Evolutionary conservation across 2,329 filamentous ascomycete species (phyloP), one percentile per base, ranked within the genome.

Genomic region (Metarhizium sp.): DNA sequence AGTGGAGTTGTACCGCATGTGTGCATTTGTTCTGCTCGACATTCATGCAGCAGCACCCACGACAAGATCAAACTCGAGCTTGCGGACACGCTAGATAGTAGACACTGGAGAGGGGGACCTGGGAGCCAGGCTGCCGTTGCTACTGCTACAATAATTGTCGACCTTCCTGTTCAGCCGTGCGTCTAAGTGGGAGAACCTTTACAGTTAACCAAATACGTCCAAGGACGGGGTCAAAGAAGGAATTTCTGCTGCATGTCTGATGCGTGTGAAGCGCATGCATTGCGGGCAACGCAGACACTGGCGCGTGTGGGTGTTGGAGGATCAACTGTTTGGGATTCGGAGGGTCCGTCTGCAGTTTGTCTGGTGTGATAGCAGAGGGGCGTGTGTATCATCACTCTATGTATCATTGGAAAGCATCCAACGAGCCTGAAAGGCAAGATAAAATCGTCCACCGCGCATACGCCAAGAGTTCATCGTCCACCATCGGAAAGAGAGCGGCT

Each of bases 181-280:
- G n/a, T 51, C 43, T 36, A 51, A 18, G 42, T 47, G 25, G 50
- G 43, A 49, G 43, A 52, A 40, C n/a, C 40, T 36, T 42, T 38
- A 10, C 30, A 16, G 34, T 20, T 36, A 42, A 50, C 20, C 54
- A 52, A 42, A 36, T 16, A 29, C n/a, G 20, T 32, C 43, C 42
- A 48, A 42, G 49, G 25, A 51, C 13, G 29, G 52, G 43, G 16
- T 52, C 45, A 34, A 56, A 55, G 29, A 38, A 55, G 55, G 40
- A 51, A 57, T 45, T 50, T 38, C 51, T 45, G 16, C 48, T 53
- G 50, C 56, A 58, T 53, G 56, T 53, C 54, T 56, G 54, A 56
- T 53, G 56, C 46, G 43, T 3, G 20, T 30, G 51, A 34, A 55
- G 55, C 48, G 52, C 40, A 50, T 57, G 49, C 50, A 34, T 45